These are phyloP conservation scores for Crotalaria pallida DNA, from an alignment of 306 rosid genomes.

Conservation along the genomic window DNA sequence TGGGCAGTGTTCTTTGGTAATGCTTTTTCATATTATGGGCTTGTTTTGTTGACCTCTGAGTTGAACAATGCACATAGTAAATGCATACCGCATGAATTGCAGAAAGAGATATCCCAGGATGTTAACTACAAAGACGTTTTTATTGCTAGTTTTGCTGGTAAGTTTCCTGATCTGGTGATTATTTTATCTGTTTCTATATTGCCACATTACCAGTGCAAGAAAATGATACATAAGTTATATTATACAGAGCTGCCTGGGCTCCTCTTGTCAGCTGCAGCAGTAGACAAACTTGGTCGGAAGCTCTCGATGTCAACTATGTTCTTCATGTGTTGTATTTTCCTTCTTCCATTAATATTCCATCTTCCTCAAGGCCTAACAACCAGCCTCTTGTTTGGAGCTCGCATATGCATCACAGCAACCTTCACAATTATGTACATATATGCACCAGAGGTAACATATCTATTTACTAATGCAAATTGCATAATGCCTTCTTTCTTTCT, in stretches of 20 bases:
- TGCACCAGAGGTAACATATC: constrained; percentile 86
- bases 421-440: constrained; percentile 83
- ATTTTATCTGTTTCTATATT: too few species aligned
- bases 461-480: too few species aligned
- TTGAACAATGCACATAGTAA: constrained; percentile 48
- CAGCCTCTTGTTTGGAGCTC: constrained; percentile 88
- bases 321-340: constrained; percentile 71
- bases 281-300: constrained; percentile 89
- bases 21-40: constrained; percentile 95
- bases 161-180: not conserved
- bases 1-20: constrained; percentile 93
- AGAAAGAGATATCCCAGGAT: constrained; percentile 39
- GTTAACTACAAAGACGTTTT: constrained; percentile 63
- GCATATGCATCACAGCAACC: constrained; percentile 81
- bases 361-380: constrained; percentile 63
- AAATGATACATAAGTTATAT: constrained; percentile 33
- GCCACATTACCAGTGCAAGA: not conserved
- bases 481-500: not conserved
- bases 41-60: constrained; percentile 89
- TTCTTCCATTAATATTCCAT: constrained; percentile 67
- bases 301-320: constrained; percentile 81
- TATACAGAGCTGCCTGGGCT: constrained; percentile 88
- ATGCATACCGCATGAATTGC: constrained; percentile 41
- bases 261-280: constrained; percentile 64
- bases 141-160: constrained; percentile 94